Evolutionary conservation across 306 rosid species (phyloP).

Genomic region (Hippophae tibetana): DNA sequence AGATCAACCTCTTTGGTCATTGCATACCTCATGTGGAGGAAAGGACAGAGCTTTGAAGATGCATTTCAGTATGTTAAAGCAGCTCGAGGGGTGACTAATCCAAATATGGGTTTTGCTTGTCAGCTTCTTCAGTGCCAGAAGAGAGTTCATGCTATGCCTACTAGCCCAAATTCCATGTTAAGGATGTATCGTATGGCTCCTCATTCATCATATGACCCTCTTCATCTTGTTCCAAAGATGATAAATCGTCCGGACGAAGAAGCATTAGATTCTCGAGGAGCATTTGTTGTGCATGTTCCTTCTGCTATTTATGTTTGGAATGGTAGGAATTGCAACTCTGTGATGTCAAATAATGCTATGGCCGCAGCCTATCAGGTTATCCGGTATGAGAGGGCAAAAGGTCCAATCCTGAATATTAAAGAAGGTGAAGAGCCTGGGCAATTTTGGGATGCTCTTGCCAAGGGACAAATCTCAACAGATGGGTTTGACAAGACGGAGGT

Average conservation of each 20-base stretch:
- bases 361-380: constrained; percentile 69
- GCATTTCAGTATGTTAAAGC: constrained; percentile 88
- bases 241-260: constrained; percentile 36
- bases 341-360: constrained; percentile 51
- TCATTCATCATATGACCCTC: constrained; percentile 85
- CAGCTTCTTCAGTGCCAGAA: constrained; percentile 91
- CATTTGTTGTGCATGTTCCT: constrained; percentile 74
- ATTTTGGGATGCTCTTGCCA: constrained; percentile 69
- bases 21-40: constrained; percentile 96
- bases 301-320: constrained; percentile 73
- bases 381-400: constrained; percentile 62
- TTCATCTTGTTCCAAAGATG: constrained; percentile 82
- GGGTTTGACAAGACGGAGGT: constrained; percentile 23
- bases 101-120: constrained; percentile 88
- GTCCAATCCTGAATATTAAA: constrained; percentile 33
- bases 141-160: constrained; percentile 73
- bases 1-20: constrained; percentile 78
- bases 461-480: constrained; percentile 28
- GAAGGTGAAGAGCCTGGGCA: constrained; percentile 70
- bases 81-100: constrained; percentile 85
- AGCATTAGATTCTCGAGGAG: constrained; percentile 93
- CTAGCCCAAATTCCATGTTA: constrained; percentile 66
- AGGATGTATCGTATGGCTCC: constrained; percentile 93
- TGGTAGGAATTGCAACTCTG: constrained; percentile 43
- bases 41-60: constrained; percentile 75